phyloP scores from a whole-genome alignment of 106 monocot genomes.

The Apostasia shenzhenica region DNA sequence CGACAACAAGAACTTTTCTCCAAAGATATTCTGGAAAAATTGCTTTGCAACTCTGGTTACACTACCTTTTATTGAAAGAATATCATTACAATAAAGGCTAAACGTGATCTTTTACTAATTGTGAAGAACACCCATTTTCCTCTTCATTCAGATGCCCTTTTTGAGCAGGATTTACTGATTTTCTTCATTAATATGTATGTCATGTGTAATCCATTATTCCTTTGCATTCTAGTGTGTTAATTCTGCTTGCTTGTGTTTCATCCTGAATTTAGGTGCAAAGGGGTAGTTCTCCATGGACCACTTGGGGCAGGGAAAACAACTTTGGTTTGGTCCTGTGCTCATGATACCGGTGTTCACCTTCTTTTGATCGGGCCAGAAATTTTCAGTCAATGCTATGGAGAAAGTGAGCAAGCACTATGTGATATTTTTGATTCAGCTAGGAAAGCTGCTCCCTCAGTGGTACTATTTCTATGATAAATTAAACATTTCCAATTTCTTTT shows the following conservation, averaged over 20 bases:
- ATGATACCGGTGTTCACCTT: slow-evolving; percentile 47
- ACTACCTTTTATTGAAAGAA: too few relatives aligned
- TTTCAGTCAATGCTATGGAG: slow-evolving; percentile 88
- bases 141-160: not conserved
- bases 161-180: not conserved
- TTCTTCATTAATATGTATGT: too few relatives aligned
- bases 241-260: slow-evolving; percentile 1
- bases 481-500: not conserved
- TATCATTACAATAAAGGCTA: too few relatives aligned
- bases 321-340: slow-evolving; percentile 57
- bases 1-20: too few relatives aligned
- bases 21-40: too few relatives aligned
- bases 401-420: slow-evolving; percentile 75
- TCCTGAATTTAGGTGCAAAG: slow-evolving; percentile 59
- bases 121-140: not conserved
- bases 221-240: not conserved
- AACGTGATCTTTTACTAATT: not conserved
- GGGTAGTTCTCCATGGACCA: slow-evolving; percentile 90
- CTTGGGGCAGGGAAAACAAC: slow-evolving; percentile 98
- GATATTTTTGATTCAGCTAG: slow-evolving; percentile 73
- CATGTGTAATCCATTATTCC: too few relatives aligned
- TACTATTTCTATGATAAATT: slow-evolving; percentile 28
- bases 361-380: slow-evolving; percentile 87
- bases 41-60: too few relatives aligned
- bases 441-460: slow-evolving; percentile 81